Percentiles rank a stretch among this genome's conserved stretches.
Conservation (phyloP, 768 basidiomycete genomes). For the Sporobolomyces pararoseus region DNA sequence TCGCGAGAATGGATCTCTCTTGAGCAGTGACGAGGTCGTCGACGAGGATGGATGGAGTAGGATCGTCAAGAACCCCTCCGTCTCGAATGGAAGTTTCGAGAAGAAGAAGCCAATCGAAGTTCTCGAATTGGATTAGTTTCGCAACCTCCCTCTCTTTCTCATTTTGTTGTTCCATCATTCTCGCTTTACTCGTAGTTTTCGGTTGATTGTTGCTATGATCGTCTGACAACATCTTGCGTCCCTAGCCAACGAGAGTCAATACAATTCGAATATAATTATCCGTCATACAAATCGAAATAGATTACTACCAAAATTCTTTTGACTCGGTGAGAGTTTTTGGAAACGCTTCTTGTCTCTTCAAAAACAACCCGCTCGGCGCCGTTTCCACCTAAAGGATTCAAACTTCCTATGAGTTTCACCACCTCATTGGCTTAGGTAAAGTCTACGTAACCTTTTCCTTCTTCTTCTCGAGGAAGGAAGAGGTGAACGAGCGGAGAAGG, state of each 20-base stretch:
- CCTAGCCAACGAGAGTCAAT: too few species aligned
- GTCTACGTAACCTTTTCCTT: neutral
- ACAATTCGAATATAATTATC: too few species aligned
- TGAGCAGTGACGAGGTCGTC: constrained; percentile 15
- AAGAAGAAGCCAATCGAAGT: constrained; percentile 18
- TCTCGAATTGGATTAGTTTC: constrained; percentile 26
- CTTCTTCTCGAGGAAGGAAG: too few species aligned
- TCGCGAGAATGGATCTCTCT: constrained; percentile 19
- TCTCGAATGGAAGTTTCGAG: neutral
- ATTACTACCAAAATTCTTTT: too few species aligned
- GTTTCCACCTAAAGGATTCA: neutral
- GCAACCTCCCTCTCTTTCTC: neutral
- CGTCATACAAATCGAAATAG: too few species aligned
- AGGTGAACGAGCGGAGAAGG: constrained; percentile 16
- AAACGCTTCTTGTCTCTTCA: neutral
- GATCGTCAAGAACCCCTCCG: constrained; percentile 1
- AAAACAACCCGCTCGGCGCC: constrained; percentile 15
- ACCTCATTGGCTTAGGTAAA: constrained; percentile 23
- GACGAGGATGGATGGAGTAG: constrained; percentile 32
- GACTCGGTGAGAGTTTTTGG: too few species aligned
- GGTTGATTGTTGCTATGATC: too few species aligned
- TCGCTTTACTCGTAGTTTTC: neutral
- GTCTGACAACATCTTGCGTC: too few species aligned
- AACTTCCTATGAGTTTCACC: constrained; percentile 6
- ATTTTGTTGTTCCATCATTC: neutral